A percentile compares a stretch with the other conserved stretches of the same genome.
These are phyloP conservation scores for Xylaria hypoxylon DNA, from an alignment of 2,329 filamentous ascomycete species.

Conservation along the genomic window DNA sequence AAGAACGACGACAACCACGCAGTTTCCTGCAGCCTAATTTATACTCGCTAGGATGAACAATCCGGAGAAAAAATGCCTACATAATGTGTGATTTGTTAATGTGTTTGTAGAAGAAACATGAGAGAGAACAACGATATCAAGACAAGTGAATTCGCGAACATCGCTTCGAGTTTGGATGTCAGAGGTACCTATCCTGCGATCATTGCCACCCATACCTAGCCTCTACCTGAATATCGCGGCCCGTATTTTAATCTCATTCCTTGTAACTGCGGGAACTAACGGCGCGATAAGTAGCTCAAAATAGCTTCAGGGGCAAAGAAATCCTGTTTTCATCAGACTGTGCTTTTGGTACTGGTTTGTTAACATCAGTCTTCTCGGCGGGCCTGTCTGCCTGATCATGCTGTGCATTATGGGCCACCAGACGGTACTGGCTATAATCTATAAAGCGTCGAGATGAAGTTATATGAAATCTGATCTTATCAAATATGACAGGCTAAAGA, in stretches of 20 bases:
- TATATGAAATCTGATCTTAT: slow-evolving; percentile 45
- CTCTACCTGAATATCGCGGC: background rate
- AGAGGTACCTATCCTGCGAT: too few relatives aligned
- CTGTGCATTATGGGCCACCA: background rate
- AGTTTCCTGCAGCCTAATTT: too few relatives aligned
- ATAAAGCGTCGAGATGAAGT: slow-evolving; percentile 45
- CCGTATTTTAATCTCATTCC: background rate
- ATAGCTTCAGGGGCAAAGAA: background rate
- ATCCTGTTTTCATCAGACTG: background rate
- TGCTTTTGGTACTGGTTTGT: background rate
- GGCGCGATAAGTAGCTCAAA: background rate
- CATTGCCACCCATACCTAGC: too few relatives aligned
- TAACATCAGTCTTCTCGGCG: background rate
- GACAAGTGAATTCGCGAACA: too few relatives aligned
- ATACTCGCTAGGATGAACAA: too few relatives aligned
- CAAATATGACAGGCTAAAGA: slow-evolving; percentile 49
- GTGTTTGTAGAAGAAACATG: too few relatives aligned
- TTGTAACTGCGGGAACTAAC: background rate
- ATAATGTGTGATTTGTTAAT: too few relatives aligned
- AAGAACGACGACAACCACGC: too few relatives aligned
- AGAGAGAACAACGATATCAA: too few relatives aligned
- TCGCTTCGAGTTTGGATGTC: too few relatives aligned
- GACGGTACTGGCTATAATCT: slow-evolving; percentile 34
- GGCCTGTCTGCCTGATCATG: slow-evolving; percentile 17
- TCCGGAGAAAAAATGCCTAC: too few relatives aligned